Evolutionary conservation across 2,329 filamentous ascomycete species (phyloP).

Genomic region (Xylaria digitata): DNA sequence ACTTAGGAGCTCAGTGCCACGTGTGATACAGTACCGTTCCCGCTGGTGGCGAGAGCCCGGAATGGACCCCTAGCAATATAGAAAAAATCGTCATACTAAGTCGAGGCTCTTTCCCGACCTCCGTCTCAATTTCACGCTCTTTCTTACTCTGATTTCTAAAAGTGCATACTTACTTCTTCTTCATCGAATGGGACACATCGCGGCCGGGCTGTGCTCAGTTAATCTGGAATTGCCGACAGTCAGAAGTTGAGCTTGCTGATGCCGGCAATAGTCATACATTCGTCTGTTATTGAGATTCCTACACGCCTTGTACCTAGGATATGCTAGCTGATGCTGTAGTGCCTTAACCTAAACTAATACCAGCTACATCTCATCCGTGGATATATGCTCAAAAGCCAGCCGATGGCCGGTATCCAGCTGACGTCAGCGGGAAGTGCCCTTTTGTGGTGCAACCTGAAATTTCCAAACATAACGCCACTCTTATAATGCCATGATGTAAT

Average conservation of each 20-base stretch:
- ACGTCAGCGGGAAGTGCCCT: neutral
- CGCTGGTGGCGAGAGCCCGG: constrained; percentile 47
- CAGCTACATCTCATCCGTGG: neutral
- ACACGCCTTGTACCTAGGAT: neutral
- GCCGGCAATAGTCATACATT: neutral
- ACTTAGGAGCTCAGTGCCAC: constrained; percentile 32
- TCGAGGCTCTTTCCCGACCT: neutral
- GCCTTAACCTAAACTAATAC: neutral
- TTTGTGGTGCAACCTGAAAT: neutral
- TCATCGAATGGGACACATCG: neutral
- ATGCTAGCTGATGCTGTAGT: neutral
- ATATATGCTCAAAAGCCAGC: neutral
- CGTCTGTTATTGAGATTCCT: neutral
- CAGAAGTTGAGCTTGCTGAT: neutral
- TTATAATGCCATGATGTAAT: neutral
- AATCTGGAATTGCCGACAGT: neutral
- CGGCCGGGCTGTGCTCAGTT: neutral
- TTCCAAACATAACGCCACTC: neutral
- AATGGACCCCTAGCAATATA: constrained; percentile 21
- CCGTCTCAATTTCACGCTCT: neutral
- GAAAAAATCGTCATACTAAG: neutral
- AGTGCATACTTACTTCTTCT: no score
- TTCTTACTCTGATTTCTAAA: neutral
- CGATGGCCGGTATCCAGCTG: neutral
- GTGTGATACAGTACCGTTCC: constrained; percentile 37